Percentiles rank a stretch among this genome's conserved stretches.
These are phyloP conservation scores for Mycena sp. DNA, from an alignment of 1,284 basidiomycete species.

Conservation along the genomic window DNA sequence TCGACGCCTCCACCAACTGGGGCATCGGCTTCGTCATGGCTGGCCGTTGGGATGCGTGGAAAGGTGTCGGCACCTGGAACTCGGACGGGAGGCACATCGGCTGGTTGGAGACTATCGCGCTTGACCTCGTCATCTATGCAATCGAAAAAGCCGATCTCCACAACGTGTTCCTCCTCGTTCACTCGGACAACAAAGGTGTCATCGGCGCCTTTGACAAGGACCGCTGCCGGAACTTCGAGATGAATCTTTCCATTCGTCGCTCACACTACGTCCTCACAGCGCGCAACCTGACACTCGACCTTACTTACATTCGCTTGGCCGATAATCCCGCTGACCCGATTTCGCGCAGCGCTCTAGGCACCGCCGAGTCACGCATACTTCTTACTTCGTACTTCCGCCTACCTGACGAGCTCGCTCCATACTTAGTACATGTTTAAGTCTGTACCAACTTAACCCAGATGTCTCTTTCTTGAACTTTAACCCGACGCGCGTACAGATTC, in stretches of 20 bases:
- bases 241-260: constrained; percentile 45
- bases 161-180: constrained; percentile 37
- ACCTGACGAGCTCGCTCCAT: background rate
- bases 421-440: background rate
- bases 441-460: background rate
- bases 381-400: background rate
- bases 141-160: constrained; percentile 28
- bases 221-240: constrained; percentile 40
- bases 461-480: background rate
- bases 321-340: constrained; percentile 46
- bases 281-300: background rate
- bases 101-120: constrained; percentile 46
- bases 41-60: constrained; percentile 13
- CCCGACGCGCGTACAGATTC: too few species aligned
- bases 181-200: constrained; percentile 51
- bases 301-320: constrained; percentile 40
- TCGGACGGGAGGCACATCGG: constrained; percentile 42
- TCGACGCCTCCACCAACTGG: constrained; percentile 20
- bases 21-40: constrained; percentile 1
- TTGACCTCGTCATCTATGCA: constrained; percentile 39
- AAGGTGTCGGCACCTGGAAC: constrained; percentile 37
- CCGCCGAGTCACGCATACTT: background rate
- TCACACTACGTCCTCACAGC: constrained; percentile 18
- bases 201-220: constrained; percentile 48
- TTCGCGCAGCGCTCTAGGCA: constrained; percentile 36